phyloP scores from a whole-genome alignment of 208 protist genomes.

The Crithidia mellificae region DNA sequence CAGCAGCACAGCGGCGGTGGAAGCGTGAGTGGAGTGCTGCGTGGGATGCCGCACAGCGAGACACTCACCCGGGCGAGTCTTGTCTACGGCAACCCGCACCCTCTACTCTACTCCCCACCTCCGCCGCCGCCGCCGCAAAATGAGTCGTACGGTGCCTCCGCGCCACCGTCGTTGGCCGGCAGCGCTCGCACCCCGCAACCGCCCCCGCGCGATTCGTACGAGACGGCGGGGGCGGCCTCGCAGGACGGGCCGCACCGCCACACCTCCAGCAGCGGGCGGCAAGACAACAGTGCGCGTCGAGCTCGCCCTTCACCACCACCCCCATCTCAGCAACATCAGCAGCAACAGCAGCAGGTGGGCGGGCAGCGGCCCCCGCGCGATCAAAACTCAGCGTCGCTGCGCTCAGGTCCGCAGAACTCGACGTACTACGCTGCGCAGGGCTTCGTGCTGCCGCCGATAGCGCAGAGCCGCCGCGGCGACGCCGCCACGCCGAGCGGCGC shows the following conservation, averaged over 20 bases:
- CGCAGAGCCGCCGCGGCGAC: background rate
- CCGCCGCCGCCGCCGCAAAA: slow-evolving; percentile 13
- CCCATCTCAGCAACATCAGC: background rate
- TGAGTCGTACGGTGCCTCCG: slow-evolving; percentile 11
- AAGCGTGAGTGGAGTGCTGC: slow-evolving; percentile 33
- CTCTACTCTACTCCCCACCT: slow-evolving; percentile 58
- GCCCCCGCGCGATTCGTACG: background rate
- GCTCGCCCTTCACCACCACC: background rate
- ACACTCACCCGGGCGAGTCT: slow-evolving; percentile 59
- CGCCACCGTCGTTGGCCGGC: slow-evolving; percentile 12
- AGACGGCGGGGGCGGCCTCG: background rate
- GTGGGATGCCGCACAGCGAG: slow-evolving; percentile 55
- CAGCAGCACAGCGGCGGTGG: slow-evolving; percentile 2
- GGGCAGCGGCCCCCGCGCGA: background rate
- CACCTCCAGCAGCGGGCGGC: background rate
- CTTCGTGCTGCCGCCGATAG: slow-evolving; percentile 15
- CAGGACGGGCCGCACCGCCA: no score
- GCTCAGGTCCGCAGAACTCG: background rate
- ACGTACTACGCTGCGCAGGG: background rate
- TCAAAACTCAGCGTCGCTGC: background rate
- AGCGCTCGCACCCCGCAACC: background rate
- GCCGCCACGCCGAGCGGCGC: no score
- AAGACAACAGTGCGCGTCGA: background rate
- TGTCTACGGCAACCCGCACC: slow-evolving; percentile 81
- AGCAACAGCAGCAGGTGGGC: background rate